Evolutionary conservation across 768 basidiomycete genomes (phyloP), one percentile per base, ranked within the genome.

Genomic region (Auricularia heimuer): DNA sequence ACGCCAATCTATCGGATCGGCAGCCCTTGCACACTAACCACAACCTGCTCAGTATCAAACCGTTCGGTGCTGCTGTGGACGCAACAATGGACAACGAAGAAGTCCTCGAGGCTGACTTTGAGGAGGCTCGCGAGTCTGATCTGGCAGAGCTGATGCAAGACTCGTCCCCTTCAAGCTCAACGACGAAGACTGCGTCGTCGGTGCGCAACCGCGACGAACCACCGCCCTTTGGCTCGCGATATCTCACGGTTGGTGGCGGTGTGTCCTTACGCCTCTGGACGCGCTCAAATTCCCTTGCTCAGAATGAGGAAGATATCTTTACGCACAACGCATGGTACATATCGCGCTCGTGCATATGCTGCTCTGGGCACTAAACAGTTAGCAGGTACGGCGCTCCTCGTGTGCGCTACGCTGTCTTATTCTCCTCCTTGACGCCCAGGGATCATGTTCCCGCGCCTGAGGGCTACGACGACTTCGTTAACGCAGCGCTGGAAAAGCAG

Each of bases 361-460:
- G 35, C 37, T 35, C 4, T 10, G 10, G 16, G 66, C 47, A 42
- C 62, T 68, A 34, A 68, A 51, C 14, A 62, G 62, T 18, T 16
- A 21, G 60, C 44, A 62, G 42, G 29, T 66, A 54, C 56, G n/a
- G 14, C 35, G 24, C n/a, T 36, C 29, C 21, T n/a, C 36, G n/a
- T 4, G 39, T 3, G 8, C 33, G 51, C 21, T 42, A 42, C 36
- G 18, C 33, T 4, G 33, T 8, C 33, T 45, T 21, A 14, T 36
- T 18, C 3, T 29, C n/a, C 39, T 42, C 7, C 39, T 7, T 29
- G 14, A 18, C 35, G 36, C 68, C n/a, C 62, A 65, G 54, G 94
- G 91, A 94, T 72, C 92, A 93, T 71, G 92, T 94, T 56, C 86
- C 88, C 37, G 87, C 88, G 3, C 90, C 92, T 18, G 80, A 85